These are phyloP conservation scores for Fusarium dimerum DNA, from an alignment of 2,329 filamentous ascomycete species.

Conservation along the genomic window DNA sequence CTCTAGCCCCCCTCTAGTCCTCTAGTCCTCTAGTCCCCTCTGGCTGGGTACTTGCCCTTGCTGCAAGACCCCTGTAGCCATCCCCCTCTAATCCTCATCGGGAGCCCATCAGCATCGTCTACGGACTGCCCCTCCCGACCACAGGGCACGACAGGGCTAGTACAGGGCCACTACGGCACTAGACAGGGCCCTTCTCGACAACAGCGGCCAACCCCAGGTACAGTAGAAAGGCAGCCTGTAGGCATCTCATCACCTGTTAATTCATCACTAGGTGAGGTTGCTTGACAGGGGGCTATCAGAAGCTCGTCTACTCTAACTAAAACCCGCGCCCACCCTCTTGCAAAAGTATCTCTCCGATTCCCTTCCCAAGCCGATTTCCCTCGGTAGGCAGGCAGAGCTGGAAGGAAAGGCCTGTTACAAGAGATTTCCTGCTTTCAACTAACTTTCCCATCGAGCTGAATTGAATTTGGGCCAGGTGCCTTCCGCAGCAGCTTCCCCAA, in stretches of 20 bases:
- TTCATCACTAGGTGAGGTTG: too few relatives aligned
- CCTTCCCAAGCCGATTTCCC: too few relatives aligned
- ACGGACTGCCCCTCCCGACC: constrained; percentile 6
- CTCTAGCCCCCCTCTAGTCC: constrained; percentile 6
- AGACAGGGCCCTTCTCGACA: constrained; percentile 2
- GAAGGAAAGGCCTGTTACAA: not conserved
- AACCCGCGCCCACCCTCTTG: constrained; percentile 7
- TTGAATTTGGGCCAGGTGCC: too few relatives aligned
- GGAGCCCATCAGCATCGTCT: constrained; percentile 8
- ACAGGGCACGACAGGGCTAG: constrained; percentile 18
- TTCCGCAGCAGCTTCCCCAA: too few relatives aligned
- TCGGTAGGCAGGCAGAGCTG: not conserved
- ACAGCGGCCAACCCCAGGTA: too few relatives aligned
- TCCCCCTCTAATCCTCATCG: constrained; percentile 12
- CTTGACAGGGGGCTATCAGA: too few relatives aligned
- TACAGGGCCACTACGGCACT: constrained; percentile 8
- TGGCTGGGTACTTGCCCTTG: not conserved
- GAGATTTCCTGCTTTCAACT: too few relatives aligned
- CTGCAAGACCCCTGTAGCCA: constrained; percentile 11
- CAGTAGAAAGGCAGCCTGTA: too few relatives aligned
- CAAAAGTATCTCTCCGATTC: not conserved
- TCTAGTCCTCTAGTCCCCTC: not conserved
- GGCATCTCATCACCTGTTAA: too few relatives aligned
- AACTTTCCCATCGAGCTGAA: too few relatives aligned
- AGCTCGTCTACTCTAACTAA: constrained; percentile 10